These are phyloP conservation scores for Vitis riparia DNA, from an alignment of 164 flowering plant genomes.

Conservation along the genomic window DNA sequence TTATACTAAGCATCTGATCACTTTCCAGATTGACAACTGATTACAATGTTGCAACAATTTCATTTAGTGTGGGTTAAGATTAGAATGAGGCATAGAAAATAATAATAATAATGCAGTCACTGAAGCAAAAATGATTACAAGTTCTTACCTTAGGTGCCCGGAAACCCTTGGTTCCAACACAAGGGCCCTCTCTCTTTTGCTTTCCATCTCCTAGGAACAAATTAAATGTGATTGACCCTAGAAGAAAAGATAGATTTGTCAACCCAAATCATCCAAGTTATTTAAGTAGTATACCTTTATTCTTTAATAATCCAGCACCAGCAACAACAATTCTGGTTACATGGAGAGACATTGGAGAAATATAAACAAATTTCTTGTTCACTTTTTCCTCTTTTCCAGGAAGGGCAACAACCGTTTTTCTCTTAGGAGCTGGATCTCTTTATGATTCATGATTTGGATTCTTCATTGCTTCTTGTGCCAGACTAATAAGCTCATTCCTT, in stretches of 20 bases:
- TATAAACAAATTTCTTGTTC: conserved; percentile 38
- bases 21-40: too few species aligned
- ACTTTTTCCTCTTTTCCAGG: conserved; percentile 22
- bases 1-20: too few species aligned
- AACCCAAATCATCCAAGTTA: neutral
- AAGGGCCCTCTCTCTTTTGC: conserved; percentile 77
- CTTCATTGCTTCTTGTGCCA: conserved; percentile 61
- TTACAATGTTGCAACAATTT: neutral
- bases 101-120: neutral
- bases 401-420: conserved; percentile 85
- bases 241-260: neutral
- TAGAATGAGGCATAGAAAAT: neutral
- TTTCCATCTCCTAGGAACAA: conserved; percentile 57
- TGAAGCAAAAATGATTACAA: neutral
- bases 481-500: conserved; percentile 73
- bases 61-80: neutral
- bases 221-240: neutral
- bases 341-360: conserved; percentile 88
- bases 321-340: conserved; percentile 42
- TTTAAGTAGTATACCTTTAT: conserved; percentile 44
- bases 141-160: conserved; percentile 91
- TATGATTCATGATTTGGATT: conserved; percentile 39
- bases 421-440: conserved; percentile 42
- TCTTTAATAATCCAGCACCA: conserved; percentile 33
- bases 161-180: conserved; percentile 96